Evolutionary conservation across 495 filamentous ascomycete species (phyloP).

Genomic region (Tuber borchii): DNA sequence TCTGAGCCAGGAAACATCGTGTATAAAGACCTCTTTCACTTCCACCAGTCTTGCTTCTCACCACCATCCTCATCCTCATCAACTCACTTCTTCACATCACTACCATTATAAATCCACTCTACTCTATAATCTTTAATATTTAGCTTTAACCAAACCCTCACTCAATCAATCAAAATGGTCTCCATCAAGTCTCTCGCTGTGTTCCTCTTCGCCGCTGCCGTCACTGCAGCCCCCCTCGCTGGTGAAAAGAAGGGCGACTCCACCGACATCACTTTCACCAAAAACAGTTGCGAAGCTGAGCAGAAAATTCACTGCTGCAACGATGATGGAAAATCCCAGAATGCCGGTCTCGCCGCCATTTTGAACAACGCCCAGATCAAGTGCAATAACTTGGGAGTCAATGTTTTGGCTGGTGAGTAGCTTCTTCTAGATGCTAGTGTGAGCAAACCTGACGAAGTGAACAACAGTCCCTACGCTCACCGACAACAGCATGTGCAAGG

Average conservation of each 20-base stretch:
- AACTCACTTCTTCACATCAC: not conserved
- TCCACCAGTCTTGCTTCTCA: not conserved
- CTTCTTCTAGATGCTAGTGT: not conserved
- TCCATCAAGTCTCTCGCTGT: not conserved
- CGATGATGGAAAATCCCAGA: not conserved
- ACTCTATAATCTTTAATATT: not conserved
- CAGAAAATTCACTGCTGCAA: not conserved
- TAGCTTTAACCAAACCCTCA: not conserved
- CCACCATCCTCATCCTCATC: not conserved
- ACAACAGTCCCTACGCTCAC: not conserved
- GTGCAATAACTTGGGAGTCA: not conserved
- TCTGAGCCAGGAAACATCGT: not conserved
- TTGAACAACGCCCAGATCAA: not conserved
- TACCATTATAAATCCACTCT: not conserved
- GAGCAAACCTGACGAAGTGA: not conserved
- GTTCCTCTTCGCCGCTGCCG: not conserved
- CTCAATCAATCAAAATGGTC: not conserved
- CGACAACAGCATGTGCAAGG: not conserved
- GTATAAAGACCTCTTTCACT: not conserved
- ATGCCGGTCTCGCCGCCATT: not conserved
- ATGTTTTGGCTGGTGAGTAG: not conserved
- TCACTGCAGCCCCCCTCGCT: not conserved
- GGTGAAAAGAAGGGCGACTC: not conserved
- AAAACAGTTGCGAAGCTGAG: too few species aligned
- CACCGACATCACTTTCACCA: too few species aligned